Evolutionary conservation across 768 basidiomycete genomes (phyloP), one percentile per base, ranked within the genome.

Genomic region (Crassisporium funariophilum): DNA sequence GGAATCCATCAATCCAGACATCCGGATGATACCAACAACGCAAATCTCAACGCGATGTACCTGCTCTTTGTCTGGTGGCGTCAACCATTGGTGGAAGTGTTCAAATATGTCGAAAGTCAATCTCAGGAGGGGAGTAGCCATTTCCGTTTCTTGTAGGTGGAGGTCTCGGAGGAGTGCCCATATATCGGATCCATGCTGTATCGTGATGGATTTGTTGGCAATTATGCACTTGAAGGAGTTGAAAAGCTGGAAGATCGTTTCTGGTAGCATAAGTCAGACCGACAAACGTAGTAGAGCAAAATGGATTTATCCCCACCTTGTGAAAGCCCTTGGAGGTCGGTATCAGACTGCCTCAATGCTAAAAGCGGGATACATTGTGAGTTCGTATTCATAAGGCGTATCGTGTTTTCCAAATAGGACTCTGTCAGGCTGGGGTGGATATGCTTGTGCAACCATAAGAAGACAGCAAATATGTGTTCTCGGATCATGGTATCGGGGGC

Each of bases 391-490:
- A 44, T 52, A 6, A 52, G 31, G 10, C 51, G 34, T 15, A 52
- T 47, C 5, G 34, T 38, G 31, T 37, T 38, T 20, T 52, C 51
- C 20, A 52, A 37, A 44, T 47, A 52, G 16, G 46, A 44, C 9
- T 34, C 33, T 12, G 40, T 42, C 16, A 52, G 20, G n/a, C 22
- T 29, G n/a, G 41, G 46, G 16, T 52, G 46, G 24, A 47, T 44
- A 34, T 52, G 33, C 16, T 47, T 52, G 22, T 52, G 46, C 4
- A 47, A 25, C 46, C 46, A 43, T 15, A 47, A 29, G 40, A 52
- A 52, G 5, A 48, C 46, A 19, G 40, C 35, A 22, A 43, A 47
- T 15, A 52, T 47, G 35, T 52, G 41, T 22, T 52, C 51, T 4
- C 45, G 50, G 11, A 25, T 35, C 35, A 46, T 38, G 22, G 36